These are phyloP conservation scores for Dryadomyces quercivorus DNA, from an alignment of 2,329 filamentous ascomycete species.

Conservation along the genomic window DNA sequence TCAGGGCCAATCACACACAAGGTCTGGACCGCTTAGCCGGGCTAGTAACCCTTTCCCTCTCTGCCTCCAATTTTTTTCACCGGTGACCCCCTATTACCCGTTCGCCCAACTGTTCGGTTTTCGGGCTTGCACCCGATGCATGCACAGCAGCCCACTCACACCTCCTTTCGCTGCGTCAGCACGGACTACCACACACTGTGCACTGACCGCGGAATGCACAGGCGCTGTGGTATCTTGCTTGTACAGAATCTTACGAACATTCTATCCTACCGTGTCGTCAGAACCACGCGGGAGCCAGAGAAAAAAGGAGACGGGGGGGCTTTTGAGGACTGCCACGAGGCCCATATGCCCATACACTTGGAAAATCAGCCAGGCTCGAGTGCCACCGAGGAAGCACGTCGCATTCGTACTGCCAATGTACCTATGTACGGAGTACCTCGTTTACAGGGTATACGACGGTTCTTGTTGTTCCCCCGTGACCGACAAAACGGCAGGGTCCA, in stretches of 20 bases:
- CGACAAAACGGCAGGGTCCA: neutral
- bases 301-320: too few relatives aligned
- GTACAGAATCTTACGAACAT: neutral
- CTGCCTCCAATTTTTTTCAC: neutral
- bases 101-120: conserved; percentile 1
- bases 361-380: too few relatives aligned
- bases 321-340: too few relatives aligned
- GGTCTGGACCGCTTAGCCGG: neutral
- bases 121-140: conserved; percentile 1
- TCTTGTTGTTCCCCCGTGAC: neutral
- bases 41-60: conserved; percentile 1
- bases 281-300: neutral
- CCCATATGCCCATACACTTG: too few relatives aligned
- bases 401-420: too few relatives aligned
- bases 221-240: neutral
- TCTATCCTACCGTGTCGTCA: neutral
- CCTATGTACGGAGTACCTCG: too few relatives aligned
- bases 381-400: too few relatives aligned
- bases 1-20: neutral
- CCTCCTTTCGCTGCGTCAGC: neutral
- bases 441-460: too few relatives aligned
- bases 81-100: neutral
- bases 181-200: neutral
- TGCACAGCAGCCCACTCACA: conserved; percentile 1
- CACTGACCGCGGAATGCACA: neutral